Percentiles rank a stretch among this genome's conserved stretches.
Evolutionary conservation across 1,284 basidiomycete genomes (phyloP).

Genomic region (Microbotryum saponariae): DNA sequence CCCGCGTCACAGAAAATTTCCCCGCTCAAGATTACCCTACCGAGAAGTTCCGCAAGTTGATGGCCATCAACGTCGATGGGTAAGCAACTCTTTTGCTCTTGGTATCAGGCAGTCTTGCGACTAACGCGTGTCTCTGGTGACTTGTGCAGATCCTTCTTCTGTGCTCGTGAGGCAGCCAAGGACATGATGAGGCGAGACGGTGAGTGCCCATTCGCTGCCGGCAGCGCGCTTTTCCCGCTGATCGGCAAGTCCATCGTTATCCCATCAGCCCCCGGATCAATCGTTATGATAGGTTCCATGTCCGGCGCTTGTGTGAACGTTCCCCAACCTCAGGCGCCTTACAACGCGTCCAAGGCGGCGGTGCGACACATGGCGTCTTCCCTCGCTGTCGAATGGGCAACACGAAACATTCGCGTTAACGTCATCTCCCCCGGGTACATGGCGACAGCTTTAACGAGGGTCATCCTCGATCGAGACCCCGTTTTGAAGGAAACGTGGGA

Average conservation of each 20-base stretch:
- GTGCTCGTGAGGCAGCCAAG: constrained; percentile 81
- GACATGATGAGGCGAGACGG: constrained; percentile 48
- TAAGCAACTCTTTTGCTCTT: constrained; percentile 33
- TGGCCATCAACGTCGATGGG: constrained; percentile 90
- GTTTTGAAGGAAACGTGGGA: constrained; percentile 73
- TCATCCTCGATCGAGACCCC: constrained; percentile 32
- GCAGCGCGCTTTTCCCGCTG: neutral
- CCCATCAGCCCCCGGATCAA: constrained; percentile 53
- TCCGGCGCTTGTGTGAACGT: constrained; percentile 59
- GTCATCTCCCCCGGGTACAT: constrained; percentile 47
- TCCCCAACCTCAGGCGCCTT: constrained; percentile 77
- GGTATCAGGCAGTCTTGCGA: no score
- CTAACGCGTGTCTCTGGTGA: no score
- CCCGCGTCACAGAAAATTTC: constrained; percentile 75
- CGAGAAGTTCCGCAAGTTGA: constrained; percentile 58
- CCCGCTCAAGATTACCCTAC: constrained; percentile 69
- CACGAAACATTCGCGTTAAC: constrained; percentile 74
- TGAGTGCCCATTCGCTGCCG: constrained; percentile 1
- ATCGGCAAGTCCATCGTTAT: neutral
- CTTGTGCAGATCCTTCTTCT: constrained; percentile 57
- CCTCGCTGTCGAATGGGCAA: constrained; percentile 83
- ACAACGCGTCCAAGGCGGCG: constrained; percentile 73
- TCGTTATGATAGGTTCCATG: constrained; percentile 86
- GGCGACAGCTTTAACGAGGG: constrained; percentile 31
- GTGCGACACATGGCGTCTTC: constrained; percentile 82